Conservation (phyloP, 129 eudicot species). For the Lactuca sativa region DNA sequence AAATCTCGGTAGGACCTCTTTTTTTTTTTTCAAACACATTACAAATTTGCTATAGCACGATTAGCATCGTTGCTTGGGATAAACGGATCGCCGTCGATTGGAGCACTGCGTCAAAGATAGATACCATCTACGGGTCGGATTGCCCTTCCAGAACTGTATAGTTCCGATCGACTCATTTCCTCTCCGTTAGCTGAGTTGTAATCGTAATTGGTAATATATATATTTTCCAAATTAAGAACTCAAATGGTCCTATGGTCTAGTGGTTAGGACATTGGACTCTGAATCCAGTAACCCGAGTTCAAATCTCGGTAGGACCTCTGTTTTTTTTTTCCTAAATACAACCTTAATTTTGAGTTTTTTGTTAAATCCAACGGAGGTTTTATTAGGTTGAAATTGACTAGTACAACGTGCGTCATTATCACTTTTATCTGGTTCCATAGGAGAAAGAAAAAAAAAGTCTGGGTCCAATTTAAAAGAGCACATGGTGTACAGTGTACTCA, state of each 20-base stretch:
- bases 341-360: no score
- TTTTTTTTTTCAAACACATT: neutral
- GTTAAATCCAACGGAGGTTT: no score
- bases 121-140: slow-evolving; percentile 7
- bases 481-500: no score
- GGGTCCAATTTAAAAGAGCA: no score
- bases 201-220: no score
- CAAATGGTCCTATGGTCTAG: slow-evolving; percentile 58
- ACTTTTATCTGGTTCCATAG: no score
- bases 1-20: slow-evolving; percentile 59
- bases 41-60: no score
- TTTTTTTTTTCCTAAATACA: neutral
- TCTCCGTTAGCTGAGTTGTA: neutral
- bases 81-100: neutral
- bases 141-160: neutral
- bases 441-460: no score
- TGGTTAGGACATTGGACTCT: slow-evolving; percentile 80
- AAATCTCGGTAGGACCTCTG: slow-evolving; percentile 57
- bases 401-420: no score
- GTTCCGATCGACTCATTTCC: neutral
- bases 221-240: no score
- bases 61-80: neutral
- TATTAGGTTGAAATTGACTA: no score
- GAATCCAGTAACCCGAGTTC: slow-evolving; percentile 96
- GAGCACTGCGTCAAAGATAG: neutral